Percentiles rank a stretch among this genome's conserved stretches.
These are phyloP conservation scores for Trichoderma parareesei DNA, from an alignment of 495 filamentous ascomycete genomes.

Conservation along the genomic window DNA sequence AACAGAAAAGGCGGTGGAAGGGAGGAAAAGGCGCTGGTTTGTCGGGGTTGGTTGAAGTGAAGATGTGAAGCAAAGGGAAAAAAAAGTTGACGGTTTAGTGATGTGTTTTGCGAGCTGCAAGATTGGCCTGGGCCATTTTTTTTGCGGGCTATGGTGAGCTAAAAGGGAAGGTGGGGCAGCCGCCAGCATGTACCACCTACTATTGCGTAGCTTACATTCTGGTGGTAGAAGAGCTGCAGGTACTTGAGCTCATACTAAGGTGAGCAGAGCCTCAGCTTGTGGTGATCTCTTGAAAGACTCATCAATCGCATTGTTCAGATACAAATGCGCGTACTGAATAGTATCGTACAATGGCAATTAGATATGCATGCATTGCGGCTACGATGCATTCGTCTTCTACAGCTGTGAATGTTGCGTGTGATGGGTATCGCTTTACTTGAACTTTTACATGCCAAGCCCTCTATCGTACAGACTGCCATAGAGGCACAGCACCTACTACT, in stretches of 20 bases:
- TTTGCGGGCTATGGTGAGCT: neutral
- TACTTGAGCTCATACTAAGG: neutral
- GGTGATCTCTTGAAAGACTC: too few relatives aligned
- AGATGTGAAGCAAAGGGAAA: neutral
- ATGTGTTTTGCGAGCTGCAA: conserved; percentile 1
- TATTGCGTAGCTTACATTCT: too few relatives aligned
- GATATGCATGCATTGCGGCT: too few relatives aligned
- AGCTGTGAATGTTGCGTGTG: neutral
- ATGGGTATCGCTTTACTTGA: neutral
- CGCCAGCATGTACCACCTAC: neutral
- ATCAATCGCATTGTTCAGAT: too few relatives aligned
- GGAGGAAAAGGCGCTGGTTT: neutral
- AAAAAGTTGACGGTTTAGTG: neutral
- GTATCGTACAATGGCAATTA: too few relatives aligned
- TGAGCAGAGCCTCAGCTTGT: too few relatives aligned
- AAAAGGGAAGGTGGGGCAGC: conserved; percentile 7
- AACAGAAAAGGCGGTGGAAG: conserved; percentile 5
- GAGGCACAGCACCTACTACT: neutral
- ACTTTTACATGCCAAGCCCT: neutral
- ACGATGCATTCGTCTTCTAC: neutral
- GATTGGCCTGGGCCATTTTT: conserved; percentile 1
- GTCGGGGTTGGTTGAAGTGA: too few relatives aligned
- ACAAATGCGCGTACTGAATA: too few relatives aligned
- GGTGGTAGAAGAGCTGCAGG: neutral
- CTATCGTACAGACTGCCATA: conserved; percentile 6